Conservation (phyloP, 495 filamentous ascomycete species). For the Penicillium nucicola region DNA sequence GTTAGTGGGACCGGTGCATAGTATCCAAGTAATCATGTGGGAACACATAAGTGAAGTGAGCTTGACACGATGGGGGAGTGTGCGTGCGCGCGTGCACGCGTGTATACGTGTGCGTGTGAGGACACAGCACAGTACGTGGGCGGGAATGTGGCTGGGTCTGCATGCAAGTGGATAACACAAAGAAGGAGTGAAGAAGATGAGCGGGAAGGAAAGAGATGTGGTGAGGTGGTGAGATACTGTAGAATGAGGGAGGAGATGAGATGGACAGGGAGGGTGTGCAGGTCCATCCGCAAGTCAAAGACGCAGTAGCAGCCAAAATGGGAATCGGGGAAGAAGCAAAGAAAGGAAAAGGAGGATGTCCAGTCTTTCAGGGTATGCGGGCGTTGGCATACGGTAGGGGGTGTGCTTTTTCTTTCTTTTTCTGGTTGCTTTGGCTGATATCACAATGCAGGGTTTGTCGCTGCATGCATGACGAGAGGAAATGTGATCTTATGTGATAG, state of each 20-base stretch:
- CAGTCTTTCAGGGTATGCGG: not conserved
- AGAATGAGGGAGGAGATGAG: not conserved
- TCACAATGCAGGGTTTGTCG: constrained; percentile 5
- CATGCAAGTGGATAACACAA: no score
- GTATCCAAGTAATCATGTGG: not conserved
- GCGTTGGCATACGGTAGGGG: not conserved
- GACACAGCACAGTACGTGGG: no score
- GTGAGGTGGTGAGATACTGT: not conserved
- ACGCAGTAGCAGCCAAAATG: not conserved
- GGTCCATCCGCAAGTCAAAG: constrained; percentile 2
- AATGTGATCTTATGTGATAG: not conserved
- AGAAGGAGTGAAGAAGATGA: not conserved
- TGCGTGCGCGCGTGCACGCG: no score
- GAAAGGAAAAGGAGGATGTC: not conserved
- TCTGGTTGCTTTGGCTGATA: not conserved
- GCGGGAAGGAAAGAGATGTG: not conserved
- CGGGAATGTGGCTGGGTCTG: no score
- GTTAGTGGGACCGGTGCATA: constrained; percentile 7
- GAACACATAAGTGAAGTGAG: no score
- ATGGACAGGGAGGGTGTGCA: constrained; percentile 2
- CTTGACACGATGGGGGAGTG: no score
- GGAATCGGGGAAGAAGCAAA: constrained; percentile 2
- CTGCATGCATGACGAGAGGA: not conserved
- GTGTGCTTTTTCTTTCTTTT: not conserved
- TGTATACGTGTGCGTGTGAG: no score